These are phyloP conservation scores for Lepidium campestre DNA, from an alignment of 441 rosid species.

Conservation along the genomic window DNA sequence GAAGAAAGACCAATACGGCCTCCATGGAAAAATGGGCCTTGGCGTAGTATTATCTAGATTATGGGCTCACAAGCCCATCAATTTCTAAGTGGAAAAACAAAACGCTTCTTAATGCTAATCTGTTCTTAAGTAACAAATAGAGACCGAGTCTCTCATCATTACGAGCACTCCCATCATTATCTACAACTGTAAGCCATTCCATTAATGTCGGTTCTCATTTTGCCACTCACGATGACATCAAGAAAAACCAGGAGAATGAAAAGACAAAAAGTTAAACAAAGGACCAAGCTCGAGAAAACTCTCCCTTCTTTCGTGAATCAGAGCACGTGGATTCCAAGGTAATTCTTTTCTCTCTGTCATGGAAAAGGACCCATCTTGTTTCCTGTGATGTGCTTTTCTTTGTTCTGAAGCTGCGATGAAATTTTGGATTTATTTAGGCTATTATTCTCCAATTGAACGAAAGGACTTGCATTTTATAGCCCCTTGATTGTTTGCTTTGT, in stretches of 20 bases:
- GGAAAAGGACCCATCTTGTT: neutral
- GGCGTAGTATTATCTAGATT: no score
- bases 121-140: neutral
- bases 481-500: neutral
- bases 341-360: neutral
- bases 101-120: neutral
- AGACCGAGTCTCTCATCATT: constrained; percentile 12
- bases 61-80: constrained; percentile 2
- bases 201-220: constrained; percentile 18
- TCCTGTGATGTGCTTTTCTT: neutral
- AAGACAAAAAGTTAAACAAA: neutral
- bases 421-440: neutral
- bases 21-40: neutral
- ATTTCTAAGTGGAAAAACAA: neutral
- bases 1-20: neutral
- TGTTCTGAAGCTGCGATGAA: neutral
- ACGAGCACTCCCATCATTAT: neutral
- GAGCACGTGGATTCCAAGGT: neutral
- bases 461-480: neutral
- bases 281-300: neutral
- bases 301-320: neutral
- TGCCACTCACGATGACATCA: constrained; percentile 5
- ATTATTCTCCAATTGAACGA: neutral
- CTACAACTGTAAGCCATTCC: constrained; percentile 23
- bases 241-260: neutral